Base-by-base conservation (phyloP, 805 yeast genomes). In the Metschnikowia amazonensis region DNA sequence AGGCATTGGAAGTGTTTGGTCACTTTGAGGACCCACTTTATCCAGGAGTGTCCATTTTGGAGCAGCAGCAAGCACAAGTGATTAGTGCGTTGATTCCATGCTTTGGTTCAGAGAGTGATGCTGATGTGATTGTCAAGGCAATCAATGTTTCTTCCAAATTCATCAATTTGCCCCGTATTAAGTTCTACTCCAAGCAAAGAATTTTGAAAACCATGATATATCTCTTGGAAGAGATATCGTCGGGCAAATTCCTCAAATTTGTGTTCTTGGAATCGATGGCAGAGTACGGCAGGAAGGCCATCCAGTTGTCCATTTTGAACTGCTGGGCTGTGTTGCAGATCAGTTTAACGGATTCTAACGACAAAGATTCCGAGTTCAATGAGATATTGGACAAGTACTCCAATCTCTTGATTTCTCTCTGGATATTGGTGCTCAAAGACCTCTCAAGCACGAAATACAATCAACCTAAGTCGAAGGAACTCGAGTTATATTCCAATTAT, bases 41-140 rank as follows among this genome's bases (percentile, higher is more conserved):
- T 55, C 84, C 87, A 0, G 81, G 82, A 3, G 76, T 77, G 13
- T 77, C 92, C 0, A 72, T 89, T 8, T 67, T 92, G 35, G 96
- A 87, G 53, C 97, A 90, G 64, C 96, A 86, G 58, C 97, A 94
- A 57, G 98, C 98, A 0, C 97, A 89, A 56, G 87, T 94, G 8
- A 83, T 87, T 8, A 84, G 96, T 47, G 95, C 98, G 0, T 72
- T 92, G 45, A 77, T 89, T 40, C 96, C 97, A 0, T 88, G 95
- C 9, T 92, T 94, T 65, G 76, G 76, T 28, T 69, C 76, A 3
- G 90, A 82, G 16, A 82, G 89, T 46, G 82, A 84, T 10, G 80
- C 95, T 1, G 76, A 77, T 30, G 75, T 89, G 1, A 89, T 92
- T 1, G 78, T 86, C 18, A 78, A 77, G 43, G 96, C 97, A 0